These are phyloP conservation scores for Leptographium wingfieldii DNA, from an alignment of 2,329 filamentous ascomycete species.

Conservation along the genomic window DNA sequence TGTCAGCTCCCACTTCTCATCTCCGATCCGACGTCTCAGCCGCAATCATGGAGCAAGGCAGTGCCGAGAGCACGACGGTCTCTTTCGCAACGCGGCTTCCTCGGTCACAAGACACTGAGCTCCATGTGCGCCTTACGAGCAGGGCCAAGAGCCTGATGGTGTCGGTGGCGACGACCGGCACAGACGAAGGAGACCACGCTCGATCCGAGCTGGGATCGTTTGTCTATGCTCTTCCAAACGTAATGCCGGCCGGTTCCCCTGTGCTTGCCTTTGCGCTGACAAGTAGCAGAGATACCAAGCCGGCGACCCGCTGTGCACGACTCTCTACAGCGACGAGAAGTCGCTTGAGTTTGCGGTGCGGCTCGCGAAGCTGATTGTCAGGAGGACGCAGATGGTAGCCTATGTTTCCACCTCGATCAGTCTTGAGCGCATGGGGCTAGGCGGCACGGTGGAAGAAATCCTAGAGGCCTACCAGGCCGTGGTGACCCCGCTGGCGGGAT, in stretches of 20 bases:
- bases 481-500: slow-evolving; percentile 52
- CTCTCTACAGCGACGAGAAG: slow-evolving; percentile 61
- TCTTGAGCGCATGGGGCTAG: slow-evolving; percentile 59
- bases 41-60: background rate
- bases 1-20: background rate
- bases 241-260: slow-evolving; percentile 26
- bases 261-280: background rate
- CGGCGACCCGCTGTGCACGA: slow-evolving; percentile 58
- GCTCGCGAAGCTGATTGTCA: slow-evolving; percentile 71
- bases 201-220: slow-evolving; percentile 66
- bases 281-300: slow-evolving; percentile 34
- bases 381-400: slow-evolving; percentile 58
- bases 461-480: slow-evolving; percentile 75
- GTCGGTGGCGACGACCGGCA: slow-evolving; percentile 47
- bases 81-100: slow-evolving; percentile 50
- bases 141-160: slow-evolving; percentile 45
- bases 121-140: slow-evolving; percentile 47
- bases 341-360: slow-evolving; percentile 81
- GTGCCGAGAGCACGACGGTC: slow-evolving; percentile 12
- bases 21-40: background rate
- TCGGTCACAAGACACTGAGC: slow-evolving; percentile 44
- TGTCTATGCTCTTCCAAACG: slow-evolving; percentile 87
- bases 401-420: slow-evolving; percentile 86
- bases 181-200: slow-evolving; percentile 24
- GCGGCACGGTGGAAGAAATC: slow-evolving; percentile 81